A percentile compares a stretch with the other conserved stretches of the same genome.
phyloP scores from a whole-genome alignment of 305 asterid species.

The Fraxinus nigra region DNA sequence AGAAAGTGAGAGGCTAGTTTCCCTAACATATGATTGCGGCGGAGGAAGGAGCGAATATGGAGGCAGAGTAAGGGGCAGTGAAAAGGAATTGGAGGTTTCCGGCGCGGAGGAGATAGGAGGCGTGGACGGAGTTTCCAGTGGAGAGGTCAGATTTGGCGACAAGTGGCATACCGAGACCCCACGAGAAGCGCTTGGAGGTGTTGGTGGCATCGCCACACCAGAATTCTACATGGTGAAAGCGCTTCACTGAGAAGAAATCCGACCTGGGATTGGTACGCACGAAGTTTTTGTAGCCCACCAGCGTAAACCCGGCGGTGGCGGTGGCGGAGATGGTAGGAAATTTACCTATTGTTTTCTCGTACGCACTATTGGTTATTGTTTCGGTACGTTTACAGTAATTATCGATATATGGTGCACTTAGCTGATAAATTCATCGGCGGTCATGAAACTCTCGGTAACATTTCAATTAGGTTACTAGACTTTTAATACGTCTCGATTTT shows the following conservation, averaged over 20 bases:
- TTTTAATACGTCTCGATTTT: not conserved
- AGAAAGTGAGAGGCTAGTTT: too few species aligned
- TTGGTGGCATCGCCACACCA: conserved; percentile 92
- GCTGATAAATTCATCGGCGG: not conserved
- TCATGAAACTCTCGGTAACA: not conserved
- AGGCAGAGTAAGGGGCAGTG: conserved; percentile 80
- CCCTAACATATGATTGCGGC: conserved; percentile 38
- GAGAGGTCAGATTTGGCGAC: conserved; percentile 81
- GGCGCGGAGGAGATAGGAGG: conserved; percentile 80
- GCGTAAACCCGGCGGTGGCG: conserved; percentile 38
- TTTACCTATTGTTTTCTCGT: conserved; percentile 24
- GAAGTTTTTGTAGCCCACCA: conserved; percentile 61
- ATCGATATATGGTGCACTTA: not conserved
- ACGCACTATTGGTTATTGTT: not conserved
- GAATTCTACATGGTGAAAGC: conserved; percentile 88
- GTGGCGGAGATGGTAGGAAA: conserved; percentile 22
- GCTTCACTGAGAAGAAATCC: conserved; percentile 60
- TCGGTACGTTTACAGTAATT: not conserved
- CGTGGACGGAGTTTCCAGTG: conserved; percentile 84
- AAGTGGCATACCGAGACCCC: conserved; percentile 89
- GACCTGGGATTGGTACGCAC: conserved; percentile 55
- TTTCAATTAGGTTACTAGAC: not conserved
- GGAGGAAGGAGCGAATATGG: conserved; percentile 44
- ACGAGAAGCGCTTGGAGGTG: conserved; percentile 70
- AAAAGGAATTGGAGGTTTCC: conserved; percentile 64